A percentile compares a stretch with the other conserved stretches of the same genome.
phyloP scores from a whole-genome alignment of 208 protist genomes.

The Trypanosoma lewisi region DNA sequence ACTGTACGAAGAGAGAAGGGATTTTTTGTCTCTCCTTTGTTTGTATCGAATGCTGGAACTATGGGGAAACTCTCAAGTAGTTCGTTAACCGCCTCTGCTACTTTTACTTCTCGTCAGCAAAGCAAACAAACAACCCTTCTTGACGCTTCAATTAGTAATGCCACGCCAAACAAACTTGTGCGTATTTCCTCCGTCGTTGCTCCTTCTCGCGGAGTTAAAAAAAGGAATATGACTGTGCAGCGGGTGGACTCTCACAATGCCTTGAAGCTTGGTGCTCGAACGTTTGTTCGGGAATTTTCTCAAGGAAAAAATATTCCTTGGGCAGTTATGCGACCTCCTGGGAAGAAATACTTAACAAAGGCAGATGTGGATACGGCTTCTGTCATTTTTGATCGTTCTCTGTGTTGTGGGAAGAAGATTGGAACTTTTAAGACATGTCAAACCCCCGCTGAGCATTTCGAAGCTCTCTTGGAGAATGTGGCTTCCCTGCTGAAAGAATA shows the following conservation, averaged over 20 bases:
- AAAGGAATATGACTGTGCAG: conserved; percentile 29
- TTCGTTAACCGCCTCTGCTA: conserved; percentile 65
- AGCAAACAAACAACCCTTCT: conserved; percentile 64
- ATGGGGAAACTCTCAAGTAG: conserved; percentile 78
- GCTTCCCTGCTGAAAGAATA: conserved; percentile 57
- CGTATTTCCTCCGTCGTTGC: conserved; percentile 65
- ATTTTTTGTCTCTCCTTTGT: conserved; percentile 82
- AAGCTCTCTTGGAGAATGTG: conserved; percentile 44
- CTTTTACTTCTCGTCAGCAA: conserved; percentile 81
- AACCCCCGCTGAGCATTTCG: conserved; percentile 43
- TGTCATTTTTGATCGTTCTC: conserved; percentile 52
- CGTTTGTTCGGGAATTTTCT: conserved; percentile 81
- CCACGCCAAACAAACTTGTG: conserved; percentile 78
- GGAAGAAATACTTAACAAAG: conserved; percentile 43
- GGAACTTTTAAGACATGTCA: conserved; percentile 19
- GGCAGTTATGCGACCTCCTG: conserved; percentile 75
- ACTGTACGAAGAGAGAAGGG: conserved; percentile 83
- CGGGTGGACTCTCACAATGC: conserved; percentile 65
- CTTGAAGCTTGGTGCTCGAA: conserved; percentile 71
- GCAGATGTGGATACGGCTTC: conserved; percentile 50
- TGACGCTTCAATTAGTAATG: conserved; percentile 84
- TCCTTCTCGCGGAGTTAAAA: conserved; percentile 39
- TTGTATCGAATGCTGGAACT: conserved; percentile 63
- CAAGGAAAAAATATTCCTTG: conserved; percentile 75
- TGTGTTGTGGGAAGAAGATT: conserved; percentile 49